A percentile compares a stretch with the other conserved stretches of the same genome.
These are phyloP conservation scores for Candida takata DNA, from an alignment of 805 yeast species.

Conservation along the genomic window DNA sequence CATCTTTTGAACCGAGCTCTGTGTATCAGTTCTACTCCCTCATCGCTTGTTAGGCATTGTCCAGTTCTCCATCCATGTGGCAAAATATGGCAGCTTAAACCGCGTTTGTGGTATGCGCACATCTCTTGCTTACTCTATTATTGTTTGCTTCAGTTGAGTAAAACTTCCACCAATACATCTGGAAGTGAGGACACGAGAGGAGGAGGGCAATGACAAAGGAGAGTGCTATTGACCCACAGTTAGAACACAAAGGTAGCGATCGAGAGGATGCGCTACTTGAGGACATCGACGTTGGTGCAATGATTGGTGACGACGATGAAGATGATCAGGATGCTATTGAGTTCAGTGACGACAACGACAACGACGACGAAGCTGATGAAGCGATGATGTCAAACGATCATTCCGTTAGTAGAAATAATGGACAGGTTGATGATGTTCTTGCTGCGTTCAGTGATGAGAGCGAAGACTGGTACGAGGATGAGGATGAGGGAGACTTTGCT, in stretches of 20 bases:
- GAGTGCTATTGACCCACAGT: conserved; percentile 10
- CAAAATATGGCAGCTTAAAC: too few relatives aligned
- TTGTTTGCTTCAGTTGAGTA: too few relatives aligned
- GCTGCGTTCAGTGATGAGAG: conserved; percentile 31
- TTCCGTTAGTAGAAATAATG: not conserved
- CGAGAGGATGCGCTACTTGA: conserved; percentile 13
- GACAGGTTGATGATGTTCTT: conserved; percentile 30
- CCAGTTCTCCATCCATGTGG: too few relatives aligned
- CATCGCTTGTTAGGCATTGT: too few relatives aligned
- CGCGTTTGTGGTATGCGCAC: too few relatives aligned
- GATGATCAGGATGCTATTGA: conserved; percentile 4
- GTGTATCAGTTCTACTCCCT: too few relatives aligned
- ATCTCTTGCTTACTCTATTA: too few relatives aligned
- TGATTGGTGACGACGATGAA: conserved; percentile 14
- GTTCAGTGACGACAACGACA: not conserved
- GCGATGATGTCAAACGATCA: conserved; percentile 16
- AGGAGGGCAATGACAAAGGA: conserved; percentile 3
- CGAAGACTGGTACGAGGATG: conserved; percentile 31
- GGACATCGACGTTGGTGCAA: conserved; percentile 27
- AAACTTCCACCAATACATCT: too few relatives aligned
- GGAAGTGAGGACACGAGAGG: too few relatives aligned
- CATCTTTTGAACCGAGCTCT: too few relatives aligned
- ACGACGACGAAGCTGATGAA: conserved; percentile 11
- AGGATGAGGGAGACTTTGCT: conserved; percentile 39
- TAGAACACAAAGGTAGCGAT: not conserved